Evolutionary conservation across 2,329 filamentous ascomycete genomes (phyloP).

Genomic region (Rutstroemia sp.): DNA sequence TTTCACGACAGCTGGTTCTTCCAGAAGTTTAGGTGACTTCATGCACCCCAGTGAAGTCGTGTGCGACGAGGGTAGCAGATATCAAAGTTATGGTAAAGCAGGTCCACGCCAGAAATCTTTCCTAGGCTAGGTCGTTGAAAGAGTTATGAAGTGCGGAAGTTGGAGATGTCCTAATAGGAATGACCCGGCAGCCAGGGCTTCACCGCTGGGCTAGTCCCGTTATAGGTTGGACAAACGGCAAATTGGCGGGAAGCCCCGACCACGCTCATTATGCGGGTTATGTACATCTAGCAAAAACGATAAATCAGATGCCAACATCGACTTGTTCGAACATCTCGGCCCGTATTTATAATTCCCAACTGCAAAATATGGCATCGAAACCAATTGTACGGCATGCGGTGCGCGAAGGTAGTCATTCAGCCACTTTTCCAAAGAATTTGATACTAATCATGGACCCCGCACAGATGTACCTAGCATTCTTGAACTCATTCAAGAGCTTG

Average conservation of each 20-base stretch:
- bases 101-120: background rate
- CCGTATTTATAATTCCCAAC: background rate
- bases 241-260: no score
- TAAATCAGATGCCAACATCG: no score
- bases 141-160: no score
- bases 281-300: no score
- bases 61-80: background rate
- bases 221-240: no score
- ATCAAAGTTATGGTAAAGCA: background rate
- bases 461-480: constrained; percentile 79
- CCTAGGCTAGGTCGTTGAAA: background rate
- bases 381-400: constrained; percentile 2
- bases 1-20: background rate
- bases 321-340: background rate
- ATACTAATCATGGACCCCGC: background rate
- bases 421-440: background rate
- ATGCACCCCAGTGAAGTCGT: background rate
- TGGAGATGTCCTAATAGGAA: no score
- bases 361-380: background rate
- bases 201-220: no score
- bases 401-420: background rate
- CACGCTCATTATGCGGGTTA: no score
- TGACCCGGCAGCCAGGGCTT: no score
- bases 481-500: constrained; percentile 73
- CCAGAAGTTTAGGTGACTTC: background rate